Base-by-base conservation (phyloP, 2,329 filamentous ascomycete genomes). In the Fusarium sp. region DNA sequence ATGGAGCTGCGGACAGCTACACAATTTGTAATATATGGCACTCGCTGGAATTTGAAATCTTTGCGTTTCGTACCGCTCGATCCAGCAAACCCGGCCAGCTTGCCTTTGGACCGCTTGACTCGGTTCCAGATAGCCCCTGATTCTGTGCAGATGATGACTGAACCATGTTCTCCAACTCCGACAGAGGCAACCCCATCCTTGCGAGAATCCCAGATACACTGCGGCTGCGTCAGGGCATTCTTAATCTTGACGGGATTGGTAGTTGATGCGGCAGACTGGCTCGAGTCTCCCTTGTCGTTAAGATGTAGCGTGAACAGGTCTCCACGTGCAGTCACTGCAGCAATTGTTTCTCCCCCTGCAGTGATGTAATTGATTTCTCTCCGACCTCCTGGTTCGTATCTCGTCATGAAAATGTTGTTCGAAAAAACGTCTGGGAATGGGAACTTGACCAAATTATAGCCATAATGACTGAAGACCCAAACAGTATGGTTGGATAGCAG, bases 391-490 rank as follows among this genome's bases (percentile, higher is more conserved):
- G 17, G 88, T 90, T 52, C 90, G 85, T 77, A 91, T 81, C 74
- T 72, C 57, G 88, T 85, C 60, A 87, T 86, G 24, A 95, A 84
- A 43, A 91, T 90, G 63, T 89, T 89, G 62, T 91, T 94, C 20
- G 87, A 87, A 69, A 93, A 91, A 7, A 88, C 87, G 69, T 95
- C 92, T 2, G 84, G 82, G 34, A 93, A 83, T 0, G 94, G 92
- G 68, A 98, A 97, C 45, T 89, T 90, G 56, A 98, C 86, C 68
- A 94, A 93, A n/a, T 94, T 94, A 77, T 97, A 98, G 6, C 95
- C 95, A 75, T 97, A 98, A 71, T 97, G 97, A 1, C 94, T 95
- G 74, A 99, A 97, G 0, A 99, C 91, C 85, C 92, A 97, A 11
- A 98, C 94, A 20, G 94, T 94, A 71, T 92, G 90, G 72, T 94